phyloP scores from a whole-genome alignment of 2,329 filamentous ascomycete genomes.

The Catunica adiposa region DNA sequence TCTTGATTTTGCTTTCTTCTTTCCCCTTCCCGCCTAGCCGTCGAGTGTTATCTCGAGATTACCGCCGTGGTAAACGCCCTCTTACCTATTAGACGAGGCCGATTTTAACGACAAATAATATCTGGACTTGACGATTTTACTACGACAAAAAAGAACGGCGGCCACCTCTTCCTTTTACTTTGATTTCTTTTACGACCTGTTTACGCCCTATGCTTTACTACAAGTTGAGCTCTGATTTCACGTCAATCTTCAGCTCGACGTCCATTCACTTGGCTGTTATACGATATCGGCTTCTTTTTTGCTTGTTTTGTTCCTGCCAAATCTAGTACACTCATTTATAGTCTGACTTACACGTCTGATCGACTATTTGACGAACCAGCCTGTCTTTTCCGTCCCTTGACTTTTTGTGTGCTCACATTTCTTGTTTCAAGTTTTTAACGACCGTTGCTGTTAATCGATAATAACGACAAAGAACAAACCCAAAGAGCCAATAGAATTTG shows the following conservation, averaged over 20 bases:
- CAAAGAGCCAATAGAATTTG: neutral
- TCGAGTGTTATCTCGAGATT: constrained; percentile 5
- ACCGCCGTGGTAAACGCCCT: neutral
- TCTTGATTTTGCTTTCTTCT: constrained; percentile 2
- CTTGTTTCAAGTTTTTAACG: constrained; percentile 6
- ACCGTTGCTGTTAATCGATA: neutral
- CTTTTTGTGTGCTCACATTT: neutral
- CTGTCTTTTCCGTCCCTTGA: constrained; percentile 1
- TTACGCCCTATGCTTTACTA: neutral
- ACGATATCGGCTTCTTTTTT: neutral
- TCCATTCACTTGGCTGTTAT: constrained; percentile 11
- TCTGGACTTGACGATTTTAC: neutral
- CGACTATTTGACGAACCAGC: neutral
- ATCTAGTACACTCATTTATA: neutral
- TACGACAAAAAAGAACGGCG: neutral
- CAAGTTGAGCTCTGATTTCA: constrained; percentile 9
- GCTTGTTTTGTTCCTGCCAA: constrained; percentile 3
- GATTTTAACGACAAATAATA: neutral
- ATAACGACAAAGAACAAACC: neutral
- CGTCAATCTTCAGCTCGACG: constrained; percentile 9
- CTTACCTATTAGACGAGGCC: neutral
- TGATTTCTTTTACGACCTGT: neutral
- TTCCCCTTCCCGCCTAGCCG: neutral
- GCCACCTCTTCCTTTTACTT: neutral
- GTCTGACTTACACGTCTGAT: neutral